Evolutionary conservation across 345 rosid genomes (phyloP).

Genomic region (Clausena lansium): DNA sequence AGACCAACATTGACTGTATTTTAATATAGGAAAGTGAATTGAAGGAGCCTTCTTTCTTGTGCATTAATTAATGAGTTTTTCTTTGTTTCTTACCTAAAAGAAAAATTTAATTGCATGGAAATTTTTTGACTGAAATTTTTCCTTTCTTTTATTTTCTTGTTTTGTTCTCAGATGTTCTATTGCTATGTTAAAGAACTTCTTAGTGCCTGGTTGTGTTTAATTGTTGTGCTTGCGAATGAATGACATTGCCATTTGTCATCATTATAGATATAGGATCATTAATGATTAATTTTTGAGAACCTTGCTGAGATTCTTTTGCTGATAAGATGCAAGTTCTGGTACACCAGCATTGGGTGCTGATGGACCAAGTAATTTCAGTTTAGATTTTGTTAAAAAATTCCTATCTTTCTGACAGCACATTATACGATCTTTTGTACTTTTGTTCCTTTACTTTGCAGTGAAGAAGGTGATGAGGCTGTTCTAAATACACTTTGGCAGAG

Average conservation of each 20-base stretch:
- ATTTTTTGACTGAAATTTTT: background rate
- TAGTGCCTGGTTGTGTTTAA: background rate
- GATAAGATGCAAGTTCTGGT: background rate
- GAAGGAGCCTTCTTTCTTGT: background rate
- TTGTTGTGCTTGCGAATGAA: background rate
- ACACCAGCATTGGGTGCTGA: conserved; percentile 10
- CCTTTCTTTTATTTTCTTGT: background rate
- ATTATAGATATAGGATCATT: background rate
- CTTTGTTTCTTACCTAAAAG: background rate
- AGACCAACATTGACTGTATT: background rate
- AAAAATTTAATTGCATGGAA: background rate
- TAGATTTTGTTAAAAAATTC: background rate
- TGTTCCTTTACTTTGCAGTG: conserved; percentile 30
- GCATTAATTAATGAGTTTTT: background rate
- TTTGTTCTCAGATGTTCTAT: background rate
- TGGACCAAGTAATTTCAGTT: background rate
- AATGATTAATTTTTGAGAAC: background rate
- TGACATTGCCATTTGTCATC: background rate
- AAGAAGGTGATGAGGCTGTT: conserved; percentile 51
- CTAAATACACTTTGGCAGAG: conserved; percentile 57
- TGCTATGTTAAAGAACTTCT: background rate
- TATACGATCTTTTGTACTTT: background rate
- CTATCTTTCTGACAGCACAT: background rate
- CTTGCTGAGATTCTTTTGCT: background rate
- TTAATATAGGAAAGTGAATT: background rate